Base-by-base conservation (phyloP, 139 green algal species). In the Closterium sp. region DNA sequence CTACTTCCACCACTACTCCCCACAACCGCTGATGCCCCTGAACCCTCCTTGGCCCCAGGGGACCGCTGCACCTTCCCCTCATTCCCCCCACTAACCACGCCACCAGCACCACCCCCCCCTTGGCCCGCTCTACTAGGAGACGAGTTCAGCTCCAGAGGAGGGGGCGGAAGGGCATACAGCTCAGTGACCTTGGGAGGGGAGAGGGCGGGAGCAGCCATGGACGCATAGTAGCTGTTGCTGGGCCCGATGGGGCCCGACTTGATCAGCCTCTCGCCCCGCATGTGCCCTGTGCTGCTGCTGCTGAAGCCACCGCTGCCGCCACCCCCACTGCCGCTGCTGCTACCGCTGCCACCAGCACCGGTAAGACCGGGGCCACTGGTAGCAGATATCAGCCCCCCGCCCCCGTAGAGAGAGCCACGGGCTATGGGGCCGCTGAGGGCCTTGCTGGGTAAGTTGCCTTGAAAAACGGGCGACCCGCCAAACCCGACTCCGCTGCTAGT, bases 101-200 rank as follows among this genome's bases (percentile, higher is more conserved):
- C 55, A 28, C 55, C 16, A 76, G 16, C 55, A 28, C 16, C 55
- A 76, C 55, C 55, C 55, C 55, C 55, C 55, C 55, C 55, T 28
- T 16, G 4, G 25, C 23, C 55, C 55, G 25, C 55, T 76, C 55
- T 4, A 76, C 55, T 28, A 28, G 55, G 55, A 76, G 55, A 76
- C 55, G 55, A 76, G 4, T 76, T 76, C 55, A 76, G 55, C 55
- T 76, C 55, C 55, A 91, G 33, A 6, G 87, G 87, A 3, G 87
- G 87, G 19, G 87, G 87, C 25, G 87, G 87, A 34, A 91, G 33
- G 25, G 31, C 28, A 35, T 91, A 91, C 9, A 91, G 21, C 35
- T 91, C 87, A 64, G 87, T 32, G 81, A 91, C 81, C 25, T 30
- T 35, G 33, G 87, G 87, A 10, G 87, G 87, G 25, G 87, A 91